phyloP scores from a whole-genome alignment of 1,284 basidiomycete genomes.

The Cystobasidiaceae sp. region DNA sequence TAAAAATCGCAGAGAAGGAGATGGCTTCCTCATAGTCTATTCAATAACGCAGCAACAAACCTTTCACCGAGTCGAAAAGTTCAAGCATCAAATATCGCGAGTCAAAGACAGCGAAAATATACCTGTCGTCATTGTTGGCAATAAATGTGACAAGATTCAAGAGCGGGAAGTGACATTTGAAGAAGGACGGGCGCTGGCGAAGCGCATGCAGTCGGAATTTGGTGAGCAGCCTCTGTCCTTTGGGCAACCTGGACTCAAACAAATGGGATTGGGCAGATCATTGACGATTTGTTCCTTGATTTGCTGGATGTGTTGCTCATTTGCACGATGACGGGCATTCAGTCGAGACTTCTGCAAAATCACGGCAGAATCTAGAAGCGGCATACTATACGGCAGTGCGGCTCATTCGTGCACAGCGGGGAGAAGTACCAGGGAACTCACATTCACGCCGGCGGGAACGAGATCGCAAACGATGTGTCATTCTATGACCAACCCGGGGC shows the following conservation, averaged over 20 bases:
- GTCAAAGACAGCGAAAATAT: constrained; percentile 46
- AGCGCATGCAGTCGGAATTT: constrained; percentile 46
- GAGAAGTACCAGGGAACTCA: constrained; percentile 6
- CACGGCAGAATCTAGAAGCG: constrained; percentile 46
- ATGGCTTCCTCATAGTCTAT: constrained; percentile 49
- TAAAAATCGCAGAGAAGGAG: constrained; percentile 44
- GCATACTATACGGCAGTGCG: constrained; percentile 43
- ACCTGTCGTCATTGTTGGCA: constrained; percentile 70
- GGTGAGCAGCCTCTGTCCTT: constrained; percentile 18
- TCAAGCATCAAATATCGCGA: constrained; percentile 46
- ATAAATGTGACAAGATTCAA: constrained; percentile 48
- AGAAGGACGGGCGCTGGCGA: constrained; percentile 46
- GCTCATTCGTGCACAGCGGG: constrained; percentile 19
- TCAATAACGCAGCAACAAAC: constrained; percentile 48
- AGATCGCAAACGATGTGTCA: constrained; percentile 27
- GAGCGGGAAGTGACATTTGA: constrained; percentile 47
- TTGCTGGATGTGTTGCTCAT: neutral
- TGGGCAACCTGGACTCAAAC: neutral
- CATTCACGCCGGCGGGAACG: neutral
- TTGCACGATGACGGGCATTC: too few relatives aligned
- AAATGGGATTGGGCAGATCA: too few relatives aligned
- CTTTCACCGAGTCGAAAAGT: constrained; percentile 47
- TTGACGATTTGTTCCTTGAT: neutral
- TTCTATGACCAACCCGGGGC: constrained; percentile 13
- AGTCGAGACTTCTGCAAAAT: constrained; percentile 48